Base-by-base conservation (phyloP, 2,329 filamentous ascomycete genomes). In the Alternaria atra region DNA sequence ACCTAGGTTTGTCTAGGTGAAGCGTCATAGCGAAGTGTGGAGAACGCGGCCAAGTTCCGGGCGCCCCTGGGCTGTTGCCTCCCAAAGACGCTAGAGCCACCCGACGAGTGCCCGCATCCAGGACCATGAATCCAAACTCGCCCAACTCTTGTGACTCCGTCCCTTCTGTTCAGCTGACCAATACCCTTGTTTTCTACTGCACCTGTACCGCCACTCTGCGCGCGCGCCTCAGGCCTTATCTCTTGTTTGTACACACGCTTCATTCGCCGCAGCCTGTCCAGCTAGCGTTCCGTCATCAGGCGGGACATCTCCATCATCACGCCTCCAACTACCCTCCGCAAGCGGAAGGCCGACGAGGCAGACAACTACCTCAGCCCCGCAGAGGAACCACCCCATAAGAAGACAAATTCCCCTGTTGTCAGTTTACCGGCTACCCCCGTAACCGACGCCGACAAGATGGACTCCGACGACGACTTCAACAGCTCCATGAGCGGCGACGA, bases 391-490 rank as follows among this genome's bases (percentile, higher is more conserved):
- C 66, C 65, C 32, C 75, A 73, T 61, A 79, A 77, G 65, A 70
- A 71, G 55, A 58, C 68, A 30, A 63, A 72, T 47, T 51, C 64
- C 27, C 39, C 58, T 23, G 39, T 60, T 50, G 52, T 62, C 53
- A 61, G 65, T 48, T 73, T 76, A 12, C 76, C 73, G 54, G 73
- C 70, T 48, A 79, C 74, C 29, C 77, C 75, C 54, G 67, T 69
- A 39, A 75, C 76, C 48, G 72, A 68, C 64, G 68, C 73, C 35
- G 81, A 76, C 78, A 87, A 84, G 66, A 97, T 97, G 94, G 93
- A 97, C 82, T 97, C 94, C 8, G 94, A 98, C 72, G 93, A 97
- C 74, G 94, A 97, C 62, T 94, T 94, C 79, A 91, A 95, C 86
- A 96, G 91, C 71, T 89, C 89, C 75, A 85, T 90, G 71, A 94